These are phyloP conservation scores for Lomentospora prolificans DNA, from an alignment of 2,329 filamentous ascomycete species.

Conservation along the genomic window DNA sequence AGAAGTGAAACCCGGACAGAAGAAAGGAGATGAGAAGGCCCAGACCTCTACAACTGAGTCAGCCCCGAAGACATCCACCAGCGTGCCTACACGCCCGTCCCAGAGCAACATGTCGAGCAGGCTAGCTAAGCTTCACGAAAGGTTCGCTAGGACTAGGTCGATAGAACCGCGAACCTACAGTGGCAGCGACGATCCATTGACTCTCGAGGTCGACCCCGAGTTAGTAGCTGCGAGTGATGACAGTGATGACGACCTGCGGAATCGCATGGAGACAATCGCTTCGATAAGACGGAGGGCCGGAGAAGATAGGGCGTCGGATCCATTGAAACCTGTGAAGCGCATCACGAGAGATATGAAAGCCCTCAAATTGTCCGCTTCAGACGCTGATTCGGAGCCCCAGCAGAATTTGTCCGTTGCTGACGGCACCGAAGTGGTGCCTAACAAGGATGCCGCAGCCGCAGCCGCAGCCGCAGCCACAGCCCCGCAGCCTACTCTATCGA, in stretches of 20 bases:
- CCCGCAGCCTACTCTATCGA: background rate
- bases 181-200: background rate
- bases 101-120: constrained; percentile 8
- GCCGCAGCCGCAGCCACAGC: background rate
- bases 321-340: too few species aligned
- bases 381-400: background rate
- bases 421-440: background rate
- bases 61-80: background rate
- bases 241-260: background rate
- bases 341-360: background rate
- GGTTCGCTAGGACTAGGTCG: constrained; percentile 7
- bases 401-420: background rate
- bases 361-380: background rate
- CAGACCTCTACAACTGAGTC: background rate
- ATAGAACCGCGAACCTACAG: background rate
- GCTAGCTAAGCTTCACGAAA: constrained; percentile 4
- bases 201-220: background rate
- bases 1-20: constrained; percentile 8
- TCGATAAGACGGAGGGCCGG: background rate
- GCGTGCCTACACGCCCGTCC: background rate
- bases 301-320: background rate
- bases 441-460: background rate
- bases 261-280: background rate
- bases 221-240: background rate
- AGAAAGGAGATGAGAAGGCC: too few species aligned